These are phyloP conservation scores for Pisolithus sp. DNA, from an alignment of 768 basidiomycete species.

Conservation along the genomic window DNA sequence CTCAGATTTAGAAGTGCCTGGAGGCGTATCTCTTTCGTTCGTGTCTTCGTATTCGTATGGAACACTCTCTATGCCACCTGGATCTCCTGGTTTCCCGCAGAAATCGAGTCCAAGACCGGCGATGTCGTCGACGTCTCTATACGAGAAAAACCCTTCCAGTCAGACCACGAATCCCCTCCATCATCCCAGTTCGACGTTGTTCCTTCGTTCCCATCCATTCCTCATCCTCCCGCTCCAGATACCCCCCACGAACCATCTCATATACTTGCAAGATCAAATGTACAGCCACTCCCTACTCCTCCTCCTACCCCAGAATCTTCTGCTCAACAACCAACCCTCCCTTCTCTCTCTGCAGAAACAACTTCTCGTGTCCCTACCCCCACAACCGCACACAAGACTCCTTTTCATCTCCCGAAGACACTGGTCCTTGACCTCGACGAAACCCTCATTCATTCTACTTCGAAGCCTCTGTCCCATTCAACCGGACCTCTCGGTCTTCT, in stretches of 20 bases:
- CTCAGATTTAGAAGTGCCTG: conserved; percentile 37
- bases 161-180: conserved; percentile 10
- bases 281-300: conserved; percentile 14
- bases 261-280: conserved; percentile 10
- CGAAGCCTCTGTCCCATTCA: conserved; percentile 55
- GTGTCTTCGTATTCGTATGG: conserved; percentile 65
- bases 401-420: conserved; percentile 84
- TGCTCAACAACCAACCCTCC: conserved; percentile 4
- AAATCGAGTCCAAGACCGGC: conserved; percentile 14
- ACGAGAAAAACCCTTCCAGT: conserved; percentile 4
- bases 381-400: conserved; percentile 46
- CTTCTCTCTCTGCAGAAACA: conserved; percentile 8
- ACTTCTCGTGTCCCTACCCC: conserved; percentile 45
- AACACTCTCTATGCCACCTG: conserved; percentile 58
- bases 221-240: conserved; percentile 19
- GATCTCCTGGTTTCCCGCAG: conserved; percentile 34
- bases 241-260: conserved; percentile 7
- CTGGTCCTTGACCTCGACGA: conserved; percentile 97
- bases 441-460: conserved; percentile 96
- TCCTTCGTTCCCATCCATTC: conserved; percentile 18
- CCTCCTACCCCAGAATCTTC: conserved; percentile 7
- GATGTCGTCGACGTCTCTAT: conserved; percentile 5
- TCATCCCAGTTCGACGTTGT: conserved; percentile 15
- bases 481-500: conserved; percentile 54
- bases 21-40: conserved; percentile 64